phyloP scores from a whole-genome alignment of 805 yeast genomes.

The Yamadazyma endophytica region DNA sequence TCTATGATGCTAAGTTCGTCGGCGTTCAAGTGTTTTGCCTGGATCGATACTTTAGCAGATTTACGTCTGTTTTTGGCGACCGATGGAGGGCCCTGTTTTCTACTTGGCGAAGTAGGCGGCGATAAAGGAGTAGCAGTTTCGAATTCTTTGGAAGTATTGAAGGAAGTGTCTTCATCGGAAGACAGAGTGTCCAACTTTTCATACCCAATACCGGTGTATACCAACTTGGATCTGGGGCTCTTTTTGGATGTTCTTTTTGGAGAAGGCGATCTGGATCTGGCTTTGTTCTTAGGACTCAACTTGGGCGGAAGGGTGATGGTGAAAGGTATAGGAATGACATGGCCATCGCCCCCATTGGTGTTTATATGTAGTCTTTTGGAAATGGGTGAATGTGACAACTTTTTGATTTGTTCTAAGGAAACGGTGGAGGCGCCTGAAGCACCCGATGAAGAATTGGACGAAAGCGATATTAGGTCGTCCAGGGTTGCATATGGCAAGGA shows the following conservation, averaged over 20 bases:
- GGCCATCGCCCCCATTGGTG: conserved; percentile 17
- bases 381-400: conserved; percentile 30
- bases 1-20: conserved; percentile 42
- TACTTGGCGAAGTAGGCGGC: conserved; percentile 5
- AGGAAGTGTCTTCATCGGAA: conserved; percentile 11
- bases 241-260: conserved; percentile 6
- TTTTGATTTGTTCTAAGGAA: conserved; percentile 8
- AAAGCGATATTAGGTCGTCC: conserved; percentile 22
- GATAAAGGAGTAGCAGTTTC: conserved; percentile 3
- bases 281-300: conserved; percentile 23
- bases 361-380: conserved; percentile 34
- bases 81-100: conserved; percentile 21
- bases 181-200: conserved; percentile 29
- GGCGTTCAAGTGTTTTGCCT: conserved; percentile 16
- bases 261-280: conserved; percentile 5
- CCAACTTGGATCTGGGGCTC: conserved; percentile 9
- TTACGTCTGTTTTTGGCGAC: conserved; percentile 22
- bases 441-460: conserved; percentile 17
- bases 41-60: conserved; percentile 19
- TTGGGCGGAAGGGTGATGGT: conserved; percentile 39
- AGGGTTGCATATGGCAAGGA: conserved; percentile 15
- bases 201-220: conserved; percentile 32
- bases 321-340: conserved; percentile 42
- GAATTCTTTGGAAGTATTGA: not conserved
- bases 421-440: conserved; percentile 2